Conservation (phyloP, 2,329 filamentous ascomycete species). For the Phaeoacremonium minimum region DNA sequence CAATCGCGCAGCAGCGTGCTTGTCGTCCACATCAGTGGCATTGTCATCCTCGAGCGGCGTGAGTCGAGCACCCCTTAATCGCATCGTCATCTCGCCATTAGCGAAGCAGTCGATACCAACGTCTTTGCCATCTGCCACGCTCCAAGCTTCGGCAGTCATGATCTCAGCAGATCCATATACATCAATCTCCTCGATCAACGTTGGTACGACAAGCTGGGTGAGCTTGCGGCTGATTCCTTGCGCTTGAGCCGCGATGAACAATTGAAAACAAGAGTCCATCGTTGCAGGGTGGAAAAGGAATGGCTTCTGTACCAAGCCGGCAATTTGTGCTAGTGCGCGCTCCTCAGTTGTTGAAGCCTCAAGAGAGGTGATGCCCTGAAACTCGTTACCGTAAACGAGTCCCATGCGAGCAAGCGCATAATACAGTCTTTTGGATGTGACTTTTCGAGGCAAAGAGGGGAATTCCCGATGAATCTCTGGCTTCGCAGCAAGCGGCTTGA, state of each 20-base stretch:
- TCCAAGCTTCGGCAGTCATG: constrained; percentile 6
- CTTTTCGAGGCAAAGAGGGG: constrained; percentile 12
- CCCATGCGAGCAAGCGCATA: constrained; percentile 19
- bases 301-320: constrained; percentile 15
- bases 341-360: constrained; percentile 12
- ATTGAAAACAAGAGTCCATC: constrained; percentile 27
- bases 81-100: not conserved
- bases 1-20: constrained; percentile 1
- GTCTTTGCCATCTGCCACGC: not conserved
- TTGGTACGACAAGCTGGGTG: constrained; percentile 15
- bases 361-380: constrained; percentile 19
- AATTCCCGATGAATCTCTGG: constrained; percentile 4
- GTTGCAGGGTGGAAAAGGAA: constrained; percentile 32
- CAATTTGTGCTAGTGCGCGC: constrained; percentile 12
- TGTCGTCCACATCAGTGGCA: not conserved
- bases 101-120: not conserved
- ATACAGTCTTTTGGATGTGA: constrained; percentile 18
- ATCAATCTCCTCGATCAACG: constrained; percentile 17
- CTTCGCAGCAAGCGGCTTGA: constrained; percentile 8
- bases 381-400: constrained; percentile 23
- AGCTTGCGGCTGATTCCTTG: constrained; percentile 8
- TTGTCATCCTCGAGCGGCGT: not conserved
- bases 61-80: not conserved
- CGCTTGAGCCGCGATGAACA: constrained; percentile 17
- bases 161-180: constrained; percentile 14